Conservation (phyloP, 441 rosid species). For the Omphalea diandra region DNA sequence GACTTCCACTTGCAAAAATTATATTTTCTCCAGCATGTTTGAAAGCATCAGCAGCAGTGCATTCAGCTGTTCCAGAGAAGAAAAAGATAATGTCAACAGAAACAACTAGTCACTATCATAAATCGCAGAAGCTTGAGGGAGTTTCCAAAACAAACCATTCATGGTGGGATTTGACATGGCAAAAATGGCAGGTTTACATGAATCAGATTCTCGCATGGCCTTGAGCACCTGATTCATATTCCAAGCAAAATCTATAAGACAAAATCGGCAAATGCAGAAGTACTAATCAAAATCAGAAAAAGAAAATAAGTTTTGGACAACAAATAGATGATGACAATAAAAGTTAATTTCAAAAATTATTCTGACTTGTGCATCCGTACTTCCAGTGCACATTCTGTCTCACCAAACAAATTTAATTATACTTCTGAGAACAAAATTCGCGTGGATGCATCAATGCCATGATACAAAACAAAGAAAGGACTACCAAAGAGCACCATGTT, state of each 20-base stretch:
- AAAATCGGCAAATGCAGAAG: slow-evolving; percentile 6
- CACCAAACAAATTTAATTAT: not conserved
- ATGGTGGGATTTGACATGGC: slow-evolving; percentile 98
- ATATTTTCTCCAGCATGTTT: slow-evolving; percentile 88
- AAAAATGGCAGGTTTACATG: slow-evolving; percentile 85
- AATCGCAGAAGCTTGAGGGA: slow-evolving; percentile 10
- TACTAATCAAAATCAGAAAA: slow-evolving; percentile 10
- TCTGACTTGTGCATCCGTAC: not conserved
- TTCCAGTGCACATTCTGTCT: not conserved
- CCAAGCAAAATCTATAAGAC: slow-evolving; percentile 19
- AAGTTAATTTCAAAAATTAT: not conserved
- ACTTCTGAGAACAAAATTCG: not conserved
- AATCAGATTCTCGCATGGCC: slow-evolving; percentile 89
- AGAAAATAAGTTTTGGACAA: not conserved
- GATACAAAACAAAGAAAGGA: not conserved
- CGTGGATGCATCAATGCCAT: not conserved
- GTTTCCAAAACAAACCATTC: slow-evolving; percentile 59
- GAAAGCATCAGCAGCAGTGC: slow-evolving; percentile 94
- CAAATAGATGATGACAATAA: not conserved
- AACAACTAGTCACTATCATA: slow-evolving; percentile 15
- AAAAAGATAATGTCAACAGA: slow-evolving; percentile 26
- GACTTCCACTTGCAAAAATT: slow-evolving; percentile 98
- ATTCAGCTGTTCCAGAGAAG: slow-evolving; percentile 67
- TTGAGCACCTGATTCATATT: slow-evolving; percentile 69
- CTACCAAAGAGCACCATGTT: too few species aligned